Base-by-base conservation (phyloP, 495 filamentous ascomycete genomes). In the Aspergillus nanangensis region DNA sequence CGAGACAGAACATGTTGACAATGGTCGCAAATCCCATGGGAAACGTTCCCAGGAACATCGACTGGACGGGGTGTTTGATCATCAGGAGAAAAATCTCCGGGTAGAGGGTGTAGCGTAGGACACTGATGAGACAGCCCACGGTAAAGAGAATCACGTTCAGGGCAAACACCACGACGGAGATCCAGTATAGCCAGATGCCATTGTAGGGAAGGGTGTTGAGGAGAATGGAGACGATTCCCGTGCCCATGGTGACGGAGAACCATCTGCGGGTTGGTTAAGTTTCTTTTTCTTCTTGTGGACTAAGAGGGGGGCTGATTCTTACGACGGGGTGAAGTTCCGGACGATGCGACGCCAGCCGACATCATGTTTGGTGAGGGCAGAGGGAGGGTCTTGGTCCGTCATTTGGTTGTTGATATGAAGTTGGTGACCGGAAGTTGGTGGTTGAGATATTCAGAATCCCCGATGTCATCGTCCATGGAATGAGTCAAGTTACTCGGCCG, bases 11-110 rank as follows among this genome's bases (percentile, higher is more conserved):
- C 77, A 82, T 81, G 39, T 79, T 80, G 39, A 81, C 64, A 17
- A 82, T 77, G 3, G 78, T 86, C 0, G 79, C 75, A 13, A 84
- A 67, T 5, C 79, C 79, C 78, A 84, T 83, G 0, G 82, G 82
- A 24, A 83, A 67, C 0, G 77, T 77, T 0, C 78, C 82, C 2
- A 84, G 60, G 51, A 84, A 85, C 32, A 86, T 67, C 2, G 73
- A 77, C 47, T 86, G 79, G 0, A 64, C 62, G 0, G 81, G 78
- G 55, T 84, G 76, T 1, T 56, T 64, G 31, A 84, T 63, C 78
- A 84, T 80, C 11, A 60, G 69, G 0, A 10, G 37, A 66, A 77
- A 84, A 18, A 81, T 72, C 43, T 74, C 66, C 0, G 79, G 79
- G 47, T 81, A 85, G 2, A 84, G 43, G 0, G 57, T 62, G 47